Conservation (phyloP, 2,329 filamentous ascomycete species). For the Onygena corvina region DNA sequence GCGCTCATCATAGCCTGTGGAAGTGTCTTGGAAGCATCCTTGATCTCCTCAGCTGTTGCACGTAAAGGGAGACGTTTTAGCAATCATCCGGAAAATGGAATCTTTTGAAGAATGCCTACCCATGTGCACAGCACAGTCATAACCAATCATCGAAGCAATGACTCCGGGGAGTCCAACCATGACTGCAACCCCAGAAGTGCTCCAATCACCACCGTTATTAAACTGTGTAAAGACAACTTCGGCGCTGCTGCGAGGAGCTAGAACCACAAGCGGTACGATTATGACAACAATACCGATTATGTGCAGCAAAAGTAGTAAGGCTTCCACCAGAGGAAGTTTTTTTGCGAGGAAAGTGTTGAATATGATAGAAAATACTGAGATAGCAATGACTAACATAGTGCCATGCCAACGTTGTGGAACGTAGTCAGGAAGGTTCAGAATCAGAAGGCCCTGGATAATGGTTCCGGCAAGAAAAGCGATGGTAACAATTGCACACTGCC, state of each 20-base stretch:
- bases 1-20: constrained; percentile 41
- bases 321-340: constrained; percentile 31
- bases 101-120: constrained; percentile 22
- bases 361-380: constrained; percentile 29
- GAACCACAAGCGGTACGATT: constrained; percentile 33
- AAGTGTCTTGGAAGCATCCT: constrained; percentile 39
- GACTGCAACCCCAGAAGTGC: constrained; percentile 25
- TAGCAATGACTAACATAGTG: constrained; percentile 34
- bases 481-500: constrained; percentile 36
- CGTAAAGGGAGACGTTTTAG: background rate
- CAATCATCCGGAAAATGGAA: constrained; percentile 5
- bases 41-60: constrained; percentile 30
- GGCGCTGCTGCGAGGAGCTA: constrained; percentile 29
- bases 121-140: constrained; percentile 37
- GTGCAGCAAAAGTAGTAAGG: constrained; percentile 33
- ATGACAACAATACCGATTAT: constrained; percentile 34
- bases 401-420: constrained; percentile 34
- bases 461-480: constrained; percentile 36
- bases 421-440: constrained; percentile 35
- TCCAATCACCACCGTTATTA: constrained; percentile 33
- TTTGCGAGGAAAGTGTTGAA: constrained; percentile 34
- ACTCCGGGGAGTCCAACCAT: constrained; percentile 32
- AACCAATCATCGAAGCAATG: constrained; percentile 32
- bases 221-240: constrained; percentile 33
- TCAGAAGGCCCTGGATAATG: constrained; percentile 36